Conservation (phyloP, 179 eudicot genomes). For the Silene noctiflora region DNA sequence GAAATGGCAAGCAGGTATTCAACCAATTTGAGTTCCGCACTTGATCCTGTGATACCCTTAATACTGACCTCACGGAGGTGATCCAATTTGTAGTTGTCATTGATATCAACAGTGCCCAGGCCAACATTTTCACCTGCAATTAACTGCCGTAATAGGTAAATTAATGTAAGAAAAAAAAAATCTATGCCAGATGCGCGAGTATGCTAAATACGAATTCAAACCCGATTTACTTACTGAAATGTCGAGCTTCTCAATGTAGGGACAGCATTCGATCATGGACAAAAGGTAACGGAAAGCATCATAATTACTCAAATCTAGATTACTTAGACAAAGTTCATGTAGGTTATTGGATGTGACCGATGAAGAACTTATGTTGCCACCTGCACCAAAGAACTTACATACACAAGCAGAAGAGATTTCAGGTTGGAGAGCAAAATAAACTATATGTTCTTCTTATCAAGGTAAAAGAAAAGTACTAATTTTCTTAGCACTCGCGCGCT, state of each 20-base stretch:
- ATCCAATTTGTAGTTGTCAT: background rate
- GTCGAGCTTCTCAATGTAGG: background rate
- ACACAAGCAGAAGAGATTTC: background rate
- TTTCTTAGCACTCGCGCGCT: background rate
- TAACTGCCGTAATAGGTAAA: background rate
- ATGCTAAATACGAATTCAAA: no score
- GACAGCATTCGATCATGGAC: background rate
- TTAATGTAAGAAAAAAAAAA: no score
- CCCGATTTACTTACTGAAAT: background rate
- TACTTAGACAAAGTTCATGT: background rate
- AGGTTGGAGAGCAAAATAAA: background rate
- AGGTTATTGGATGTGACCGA: background rate
- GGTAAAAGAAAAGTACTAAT: background rate
- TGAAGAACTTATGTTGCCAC: background rate
- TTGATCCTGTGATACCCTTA: conserved; percentile 18
- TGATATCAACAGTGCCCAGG: background rate
- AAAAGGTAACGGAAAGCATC: background rate
- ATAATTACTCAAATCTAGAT: background rate
- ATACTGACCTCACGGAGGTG: background rate
- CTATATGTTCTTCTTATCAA: background rate
- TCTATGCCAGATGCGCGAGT: background rate
- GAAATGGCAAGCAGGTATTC: conserved; percentile 14
- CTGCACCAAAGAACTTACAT: conserved; percentile 4
- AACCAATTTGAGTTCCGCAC: conserved; percentile 1
- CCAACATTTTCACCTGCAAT: background rate